Percentiles rank a stretch among this genome's conserved stretches.
Conservation (phyloP, 1,139 yeast species). For the Taphrina flavorubra region DNA sequence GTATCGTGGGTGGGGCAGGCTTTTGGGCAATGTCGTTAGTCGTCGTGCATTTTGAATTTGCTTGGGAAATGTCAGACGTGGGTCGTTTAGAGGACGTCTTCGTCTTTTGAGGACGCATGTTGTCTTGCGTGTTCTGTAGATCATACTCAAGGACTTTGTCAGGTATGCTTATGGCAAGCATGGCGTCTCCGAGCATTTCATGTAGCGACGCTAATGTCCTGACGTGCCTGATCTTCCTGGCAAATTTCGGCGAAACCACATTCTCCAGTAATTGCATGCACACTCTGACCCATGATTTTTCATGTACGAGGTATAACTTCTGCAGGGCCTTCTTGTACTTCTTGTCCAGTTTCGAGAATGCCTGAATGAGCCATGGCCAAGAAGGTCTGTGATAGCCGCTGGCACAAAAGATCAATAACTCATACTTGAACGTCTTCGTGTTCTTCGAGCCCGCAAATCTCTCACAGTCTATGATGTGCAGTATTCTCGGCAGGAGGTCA, state of each 20-base stretch:
- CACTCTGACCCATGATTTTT: conserved; percentile 86
- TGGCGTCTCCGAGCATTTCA: conserved; percentile 63
- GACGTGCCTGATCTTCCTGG: conserved; percentile 50
- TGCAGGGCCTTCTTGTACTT: conserved; percentile 62
- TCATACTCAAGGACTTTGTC: conserved; percentile 72
- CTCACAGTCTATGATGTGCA: conserved; percentile 42
- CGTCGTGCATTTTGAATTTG: neutral
- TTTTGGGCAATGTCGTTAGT: neutral
- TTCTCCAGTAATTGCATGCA: conserved; percentile 63
- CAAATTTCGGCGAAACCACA: conserved; percentile 29
- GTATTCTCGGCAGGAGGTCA: conserved; percentile 45
- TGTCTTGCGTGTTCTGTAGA: conserved; percentile 25
- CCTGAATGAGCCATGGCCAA: conserved; percentile 81
- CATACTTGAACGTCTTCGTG: conserved; percentile 5
- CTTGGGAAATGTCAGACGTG: neutral
- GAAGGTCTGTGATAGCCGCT: conserved; percentile 54
- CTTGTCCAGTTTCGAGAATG: conserved; percentile 71
- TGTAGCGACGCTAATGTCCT: conserved; percentile 63
- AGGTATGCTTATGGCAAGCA: conserved; percentile 76
- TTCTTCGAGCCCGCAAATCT: conserved; percentile 2
- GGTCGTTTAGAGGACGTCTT: neutral
- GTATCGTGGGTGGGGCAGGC: conserved; percentile 8
- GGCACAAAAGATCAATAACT: conserved; percentile 46
- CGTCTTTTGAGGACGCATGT: conserved; percentile 11
- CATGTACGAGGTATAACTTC: conserved; percentile 82